Evolutionary conservation across 148 eudicot species (phyloP).

Genomic region (Rhododendron ovatum): DNA sequence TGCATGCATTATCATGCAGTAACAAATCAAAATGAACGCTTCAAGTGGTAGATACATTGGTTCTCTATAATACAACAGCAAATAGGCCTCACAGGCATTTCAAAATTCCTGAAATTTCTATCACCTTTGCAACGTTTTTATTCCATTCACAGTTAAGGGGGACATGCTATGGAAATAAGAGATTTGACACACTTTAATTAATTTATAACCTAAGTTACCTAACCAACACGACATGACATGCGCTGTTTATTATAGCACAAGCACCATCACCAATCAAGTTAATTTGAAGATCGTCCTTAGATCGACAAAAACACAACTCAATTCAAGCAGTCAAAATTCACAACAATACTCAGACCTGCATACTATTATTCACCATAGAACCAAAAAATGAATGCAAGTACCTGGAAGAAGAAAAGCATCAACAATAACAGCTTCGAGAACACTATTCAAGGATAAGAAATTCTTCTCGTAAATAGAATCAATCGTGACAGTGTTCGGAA

Average conservation of each 20-base stretch:
- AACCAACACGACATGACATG: not conserved
- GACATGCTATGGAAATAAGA: not conserved
- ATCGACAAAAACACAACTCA: not conserved
- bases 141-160: not conserved
- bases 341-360: not conserved
- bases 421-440: slow-evolving; percentile 74
- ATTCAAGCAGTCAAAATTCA: not conserved
- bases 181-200: not conserved
- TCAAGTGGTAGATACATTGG: not conserved
- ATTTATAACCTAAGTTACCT: not conserved
- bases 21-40: not conserved
- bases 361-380: not conserved
- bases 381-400: slow-evolving; percentile 10
- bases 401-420: slow-evolving; percentile 71
- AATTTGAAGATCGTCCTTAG: not conserved
- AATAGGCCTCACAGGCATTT: not conserved
- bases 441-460: slow-evolving; percentile 65
- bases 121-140: not conserved
- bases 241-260: not conserved
- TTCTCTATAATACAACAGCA: not conserved
- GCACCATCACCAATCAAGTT: not conserved
- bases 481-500: slow-evolving; percentile 60
- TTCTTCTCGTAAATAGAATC: slow-evolving; percentile 80
- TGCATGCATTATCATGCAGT: not conserved
- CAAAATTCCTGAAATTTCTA: not conserved